Evolutionary conservation across 306 rosid genomes (phyloP), one percentile per base, ranked within the genome.

Genomic region (Vigna trinervia): DNA sequence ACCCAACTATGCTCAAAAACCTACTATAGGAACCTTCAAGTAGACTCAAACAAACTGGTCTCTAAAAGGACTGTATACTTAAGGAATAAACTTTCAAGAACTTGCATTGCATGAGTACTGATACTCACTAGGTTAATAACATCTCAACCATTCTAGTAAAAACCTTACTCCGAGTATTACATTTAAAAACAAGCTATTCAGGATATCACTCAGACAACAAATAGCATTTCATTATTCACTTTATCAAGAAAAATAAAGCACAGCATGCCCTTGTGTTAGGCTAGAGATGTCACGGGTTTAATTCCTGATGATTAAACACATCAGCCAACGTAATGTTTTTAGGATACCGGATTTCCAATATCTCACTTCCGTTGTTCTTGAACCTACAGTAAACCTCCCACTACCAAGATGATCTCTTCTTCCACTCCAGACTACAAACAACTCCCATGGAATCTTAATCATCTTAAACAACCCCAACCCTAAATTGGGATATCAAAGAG

Each of bases 191-290:
- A 45, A 57, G 47, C 22, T 61, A 32, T 61, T 51, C 9, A 15
- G 36, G 56, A 48, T 47, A 70, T 5, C 82, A 5, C 36, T 71
- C 9, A 7, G 26, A 47, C 26, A 15, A 28, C 23, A 22, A 68
- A 46, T 22, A 46, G 39, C 61, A 58, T 58, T 69, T 32, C 41
- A 58, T 46, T 48, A 53, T 53, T 23, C 57, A 52, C 57, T 61
- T 32, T 61, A 60, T 28, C 66, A 6, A 17, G 36, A 2, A 26
- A 58, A 58, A 26, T 14, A 26, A 26, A 58, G 63, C 38, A 58
- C 34, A 10, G 38, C 38, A 23, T 11, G 63, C 38, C 38, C 60
- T 54, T 19, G 28, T 12, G 30, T 54, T 54, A 0, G 13, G 36
- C 63, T 23, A 12, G 36, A 57, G 63, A 12, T 1, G n/a, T 57